Conservation (phyloP, 2,329 filamentous ascomycete species). For the Biscogniauxia marginata region DNA sequence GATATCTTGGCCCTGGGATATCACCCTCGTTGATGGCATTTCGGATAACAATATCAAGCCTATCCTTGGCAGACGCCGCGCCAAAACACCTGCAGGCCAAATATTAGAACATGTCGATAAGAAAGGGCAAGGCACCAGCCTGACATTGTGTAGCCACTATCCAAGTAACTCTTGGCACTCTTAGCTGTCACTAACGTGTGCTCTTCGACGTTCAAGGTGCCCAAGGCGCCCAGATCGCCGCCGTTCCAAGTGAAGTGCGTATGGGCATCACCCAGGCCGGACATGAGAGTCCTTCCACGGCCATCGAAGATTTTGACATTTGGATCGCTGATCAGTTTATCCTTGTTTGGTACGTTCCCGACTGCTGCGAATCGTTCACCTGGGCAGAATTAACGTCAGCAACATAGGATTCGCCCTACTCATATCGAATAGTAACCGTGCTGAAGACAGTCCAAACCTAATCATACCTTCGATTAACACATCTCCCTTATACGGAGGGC, state of each 20-base stretch:
- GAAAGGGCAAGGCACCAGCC: neutral
- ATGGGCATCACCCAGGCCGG: constrained; percentile 49
- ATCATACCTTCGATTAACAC: constrained; percentile 29
- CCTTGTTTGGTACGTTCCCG: constrained; percentile 24
- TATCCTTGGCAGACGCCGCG: constrained; percentile 45
- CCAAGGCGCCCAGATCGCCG: constrained; percentile 39
- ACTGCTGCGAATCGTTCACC: constrained; percentile 25
- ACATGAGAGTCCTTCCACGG: constrained; percentile 46
- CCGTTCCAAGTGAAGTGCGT: constrained; percentile 49
- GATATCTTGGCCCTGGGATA: constrained; percentile 46
- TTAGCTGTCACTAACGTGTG: constrained; percentile 45
- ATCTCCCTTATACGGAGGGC: constrained; percentile 29
- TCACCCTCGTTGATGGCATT: constrained; percentile 48
- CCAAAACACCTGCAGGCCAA: constrained; percentile 36
- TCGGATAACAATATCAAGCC: constrained; percentile 45
- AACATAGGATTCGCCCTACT: neutral
- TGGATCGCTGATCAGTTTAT: constrained; percentile 33
- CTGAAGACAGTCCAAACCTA: neutral
- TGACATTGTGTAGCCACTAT: constrained; percentile 49
- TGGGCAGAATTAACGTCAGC: neutral
- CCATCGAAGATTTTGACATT: constrained; percentile 38
- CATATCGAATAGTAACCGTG: neutral
- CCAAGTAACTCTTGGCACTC: constrained; percentile 43
- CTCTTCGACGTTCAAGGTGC: constrained; percentile 44
- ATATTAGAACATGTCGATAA: neutral